Evolutionary conservation across 2,329 filamentous ascomycete genomes (phyloP), one percentile per base, ranked within the genome.

Genomic region (Mollisia scopiformis): DNA sequence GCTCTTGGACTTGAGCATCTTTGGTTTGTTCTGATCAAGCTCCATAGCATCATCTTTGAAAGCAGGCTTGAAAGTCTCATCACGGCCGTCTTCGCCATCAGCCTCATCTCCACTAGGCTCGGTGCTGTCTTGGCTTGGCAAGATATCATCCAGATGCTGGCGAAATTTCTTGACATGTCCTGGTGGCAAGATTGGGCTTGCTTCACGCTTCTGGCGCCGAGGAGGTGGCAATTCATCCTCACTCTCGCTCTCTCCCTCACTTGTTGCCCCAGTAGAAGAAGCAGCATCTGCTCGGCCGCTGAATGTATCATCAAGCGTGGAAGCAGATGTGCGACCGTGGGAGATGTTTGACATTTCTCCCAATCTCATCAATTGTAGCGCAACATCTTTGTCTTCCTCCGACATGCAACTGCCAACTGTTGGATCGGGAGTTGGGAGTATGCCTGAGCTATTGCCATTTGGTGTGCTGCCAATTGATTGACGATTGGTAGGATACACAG

Each of bases 351-450:
- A 95, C 69, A 93, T 92, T 74, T 97, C 93, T 49, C 95, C 93
- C 57, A 99, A 85, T 69, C 94, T 90, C 88, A 99, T 98, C 71
- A 99, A 82, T 78, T 98, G 95, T 73, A 97, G 89, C 59, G 95
- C 95, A 64, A 98, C 95, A 77, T 99, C 95, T 73, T 89, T 89
- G 69, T 89, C 86, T 76, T 99, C 95, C 74, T 99, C 95, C 14
- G 94, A 98, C 76, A 99, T 94, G 75, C 92, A 96, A 77, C 94
- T 98, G 57, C 92, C 92, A 69, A 98, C 91, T 13, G 95, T 99
- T n/a, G 94, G 94, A 71, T 98, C 95, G 27, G 95, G 95, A 2
- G 95, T 99, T 21, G 93, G 93, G 65, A 97, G 81, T 68, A 96
- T 85, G 57, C 88, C 87, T 65, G 81, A 74, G 53, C 74, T 77